Evolutionary conservation across 495 filamentous ascomycete genomes (phyloP).

Genomic region (Penicillium antarcticum): DNA sequence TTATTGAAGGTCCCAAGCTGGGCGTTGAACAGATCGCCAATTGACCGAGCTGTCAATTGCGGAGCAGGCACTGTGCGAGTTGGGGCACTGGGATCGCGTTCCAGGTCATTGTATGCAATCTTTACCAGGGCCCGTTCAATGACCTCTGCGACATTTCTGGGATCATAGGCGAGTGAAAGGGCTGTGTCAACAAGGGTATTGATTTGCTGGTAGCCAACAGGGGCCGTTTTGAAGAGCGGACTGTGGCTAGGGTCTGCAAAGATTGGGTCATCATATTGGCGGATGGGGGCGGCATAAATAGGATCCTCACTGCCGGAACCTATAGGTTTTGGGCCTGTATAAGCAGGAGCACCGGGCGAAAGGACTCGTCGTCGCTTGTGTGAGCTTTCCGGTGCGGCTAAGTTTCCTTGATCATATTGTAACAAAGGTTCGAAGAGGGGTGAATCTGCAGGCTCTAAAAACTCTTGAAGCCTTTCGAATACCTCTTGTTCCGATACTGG

Average conservation of each 20-base stretch:
- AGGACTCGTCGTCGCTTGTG: background rate
- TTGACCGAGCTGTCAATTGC: slow-evolving; percentile 9
- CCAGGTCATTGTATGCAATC: slow-evolving; percentile 26
- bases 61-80: slow-evolving; percentile 1
- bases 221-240: background rate
- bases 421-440: too few species aligned
- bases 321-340: background rate
- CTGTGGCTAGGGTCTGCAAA: too few species aligned
- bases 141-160: slow-evolving; percentile 12
- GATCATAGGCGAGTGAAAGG: background rate
- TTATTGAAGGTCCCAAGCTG: slow-evolving; percentile 14
- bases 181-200: background rate
- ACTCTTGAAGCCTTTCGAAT: too few species aligned
- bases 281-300: background rate
- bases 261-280: background rate
- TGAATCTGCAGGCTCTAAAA: too few species aligned
- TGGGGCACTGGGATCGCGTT: slow-evolving; percentile 25
- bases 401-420: background rate
- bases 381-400: background rate
- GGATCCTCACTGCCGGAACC: background rate
- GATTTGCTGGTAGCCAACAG: background rate
- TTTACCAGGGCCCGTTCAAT: slow-evolving; percentile 28
- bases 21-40: slow-evolving; percentile 12
- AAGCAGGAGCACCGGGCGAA: slow-evolving; percentile 3
- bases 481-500: too few species aligned